Evolutionary conservation across 805 yeast genomes (phyloP), one percentile per base, ranked within the genome.

Genomic region (Candida pini): DNA sequence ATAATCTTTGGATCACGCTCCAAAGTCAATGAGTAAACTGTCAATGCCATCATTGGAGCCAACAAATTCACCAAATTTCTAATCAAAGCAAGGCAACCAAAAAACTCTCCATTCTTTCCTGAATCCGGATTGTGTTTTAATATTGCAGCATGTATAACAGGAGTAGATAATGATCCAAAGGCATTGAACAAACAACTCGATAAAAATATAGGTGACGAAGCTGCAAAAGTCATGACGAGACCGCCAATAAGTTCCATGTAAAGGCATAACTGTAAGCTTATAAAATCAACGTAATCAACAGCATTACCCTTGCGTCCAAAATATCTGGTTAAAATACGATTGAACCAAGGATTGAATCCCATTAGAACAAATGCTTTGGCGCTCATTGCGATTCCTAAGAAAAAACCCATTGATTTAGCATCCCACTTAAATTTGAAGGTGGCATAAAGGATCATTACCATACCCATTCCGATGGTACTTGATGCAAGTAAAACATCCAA

Each of bases 41-140:
- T 56, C 13, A 80, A 54, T 21, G 72, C 53, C 0, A 62, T 13
- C 5, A 76, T 56, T 0, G 90, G 87, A 1, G 67, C 58, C 7
- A 69, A 36, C 39, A 79, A 58, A 39, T 62, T 56, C 4, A 71
- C 54, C 0, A 71, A 31, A 43, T 75, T 78, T 49, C 76, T 73
- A 13, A 80, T 51, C 32, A 82, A 53, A 0, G 86, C 74, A 28
- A 81, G 54, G 1, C 81, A 86, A 8, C 90, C 88, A 58, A 81
- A 81, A 13, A 79, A 64, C 53, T 81, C 87, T 13, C 94, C 94
- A 4, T 75, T 66, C 41, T 69, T 69, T 10, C 69, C 65, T 26
- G 74, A 75, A 1, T 76, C 73, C 12, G 39, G 21, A 40, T 68
- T 72, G 53, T 78, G 77, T 52, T 83, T 83, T 35, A 78, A 66